These are phyloP conservation scores for Viola pubescens DNA, from an alignment of 441 rosid genomes.

Conservation along the genomic window DNA sequence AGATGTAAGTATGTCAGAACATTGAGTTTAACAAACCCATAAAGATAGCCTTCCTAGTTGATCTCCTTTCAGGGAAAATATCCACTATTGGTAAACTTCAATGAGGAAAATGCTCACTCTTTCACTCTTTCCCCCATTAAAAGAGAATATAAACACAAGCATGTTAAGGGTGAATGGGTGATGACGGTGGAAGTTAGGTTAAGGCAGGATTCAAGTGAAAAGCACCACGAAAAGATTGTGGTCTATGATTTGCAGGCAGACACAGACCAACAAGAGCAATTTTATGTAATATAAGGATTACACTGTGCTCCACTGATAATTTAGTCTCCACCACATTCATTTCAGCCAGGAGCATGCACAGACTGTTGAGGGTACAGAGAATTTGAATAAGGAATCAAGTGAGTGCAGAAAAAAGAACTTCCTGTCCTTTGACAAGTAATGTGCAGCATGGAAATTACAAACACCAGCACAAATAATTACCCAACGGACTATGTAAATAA, in stretches of 20 bases:
- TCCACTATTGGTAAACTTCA: neutral
- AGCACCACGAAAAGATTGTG: neutral
- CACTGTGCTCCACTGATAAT: neutral
- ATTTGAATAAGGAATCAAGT: neutral
- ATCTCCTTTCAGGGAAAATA: constrained; percentile 2
- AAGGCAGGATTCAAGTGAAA: neutral
- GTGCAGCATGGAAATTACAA: neutral
- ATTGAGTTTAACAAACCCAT: constrained; percentile 8
- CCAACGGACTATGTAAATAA: neutral
- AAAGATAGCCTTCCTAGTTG: neutral
- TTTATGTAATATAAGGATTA: neutral
- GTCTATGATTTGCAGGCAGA: neutral
- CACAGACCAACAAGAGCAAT: neutral
- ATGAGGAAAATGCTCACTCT: neutral
- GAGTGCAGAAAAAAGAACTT: neutral
- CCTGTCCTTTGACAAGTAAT: neutral
- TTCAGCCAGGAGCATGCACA: neutral
- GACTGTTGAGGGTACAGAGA: neutral
- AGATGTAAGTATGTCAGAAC: constrained; percentile 22
- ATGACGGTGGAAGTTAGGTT: neutral
- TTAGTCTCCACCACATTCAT: neutral
- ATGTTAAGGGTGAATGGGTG: neutral
- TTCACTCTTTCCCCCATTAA: neutral
- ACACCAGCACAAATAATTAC: constrained; percentile 1
- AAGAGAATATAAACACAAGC: constrained; percentile 2